Percentiles rank a stretch among this genome's conserved stretches.
Evolutionary conservation across 129 eudicot species (phyloP).

Genomic region (Escallonia herrerae): DNA sequence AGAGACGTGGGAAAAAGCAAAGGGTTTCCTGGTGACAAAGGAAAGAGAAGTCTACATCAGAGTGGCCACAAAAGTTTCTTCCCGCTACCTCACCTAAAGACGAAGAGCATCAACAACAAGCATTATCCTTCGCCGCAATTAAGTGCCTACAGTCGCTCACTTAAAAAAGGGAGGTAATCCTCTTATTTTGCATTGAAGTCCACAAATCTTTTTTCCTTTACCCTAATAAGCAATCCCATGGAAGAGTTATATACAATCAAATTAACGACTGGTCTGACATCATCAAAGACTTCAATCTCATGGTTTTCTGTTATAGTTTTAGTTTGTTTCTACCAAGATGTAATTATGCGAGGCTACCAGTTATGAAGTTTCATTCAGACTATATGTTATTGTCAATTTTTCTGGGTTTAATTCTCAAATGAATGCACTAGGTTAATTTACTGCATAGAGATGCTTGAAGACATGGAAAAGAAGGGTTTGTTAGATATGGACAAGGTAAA

Average conservation of each 20-base stretch:
- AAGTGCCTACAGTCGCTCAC: slow-evolving; percentile 58
- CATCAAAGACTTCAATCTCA: slow-evolving; percentile 4
- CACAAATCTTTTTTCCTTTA: background rate
- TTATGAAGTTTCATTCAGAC: slow-evolving; percentile 1
- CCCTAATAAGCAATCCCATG: background rate
- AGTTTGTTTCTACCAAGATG: background rate
- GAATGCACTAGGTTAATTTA: slow-evolving; percentile 61
- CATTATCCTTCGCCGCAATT: slow-evolving; percentile 39
- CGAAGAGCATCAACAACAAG: slow-evolving; percentile 14
- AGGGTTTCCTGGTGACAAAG: slow-evolving; percentile 27
- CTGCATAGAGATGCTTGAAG: slow-evolving; percentile 80
- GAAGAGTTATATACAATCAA: background rate
- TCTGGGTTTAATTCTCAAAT: slow-evolving; percentile 5
- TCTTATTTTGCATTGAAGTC: slow-evolving; percentile 5
- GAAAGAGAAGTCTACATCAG: slow-evolving; percentile 21
- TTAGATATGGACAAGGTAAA: slow-evolving; percentile 88
- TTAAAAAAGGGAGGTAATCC: slow-evolving; percentile 79
- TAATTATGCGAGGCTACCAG: slow-evolving; percentile 10
- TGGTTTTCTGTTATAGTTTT: background rate
- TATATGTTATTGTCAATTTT: slow-evolving; percentile 9
- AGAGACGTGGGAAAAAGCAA: slow-evolving; percentile 30
- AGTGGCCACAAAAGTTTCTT: slow-evolving; percentile 16
- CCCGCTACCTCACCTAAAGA: slow-evolving; percentile 21
- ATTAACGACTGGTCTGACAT: background rate
- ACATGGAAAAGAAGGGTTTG: slow-evolving; percentile 61